Percentiles rank a stretch among this genome's conserved stretches.
phyloP scores from a whole-genome alignment of 208 protist genomes.

The Trypanosoma caninum region DNA sequence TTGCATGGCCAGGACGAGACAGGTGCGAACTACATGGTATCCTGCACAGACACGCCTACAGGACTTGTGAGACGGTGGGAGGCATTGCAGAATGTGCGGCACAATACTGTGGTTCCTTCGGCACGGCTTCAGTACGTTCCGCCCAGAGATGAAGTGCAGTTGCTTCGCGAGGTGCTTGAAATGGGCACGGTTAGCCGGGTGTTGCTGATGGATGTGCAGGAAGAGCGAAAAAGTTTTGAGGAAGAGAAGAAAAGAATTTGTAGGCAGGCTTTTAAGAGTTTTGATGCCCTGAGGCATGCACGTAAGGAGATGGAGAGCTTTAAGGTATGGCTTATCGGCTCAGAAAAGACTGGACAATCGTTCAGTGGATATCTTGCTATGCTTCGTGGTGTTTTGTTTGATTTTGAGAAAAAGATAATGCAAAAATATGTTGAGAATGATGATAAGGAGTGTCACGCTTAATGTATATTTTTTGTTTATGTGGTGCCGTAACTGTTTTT shows the following conservation, averaged over 20 bases:
- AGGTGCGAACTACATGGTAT: neutral
- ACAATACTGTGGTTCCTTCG: conserved; percentile 27
- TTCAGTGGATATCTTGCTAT: conserved; percentile 38
- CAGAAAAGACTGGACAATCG: conserved; percentile 30
- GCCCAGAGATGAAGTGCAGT: conserved; percentile 50
- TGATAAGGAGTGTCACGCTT: neutral
- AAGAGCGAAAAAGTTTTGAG: conserved; percentile 31
- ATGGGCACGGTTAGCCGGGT: conserved; percentile 66
- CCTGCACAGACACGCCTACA: neutral
- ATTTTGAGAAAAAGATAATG: neutral
- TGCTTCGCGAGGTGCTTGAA: conserved; percentile 68
- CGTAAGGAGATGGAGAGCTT: conserved; percentile 33
- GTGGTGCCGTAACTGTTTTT: neutral
- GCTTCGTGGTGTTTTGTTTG: conserved; percentile 11
- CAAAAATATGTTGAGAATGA: neutral
- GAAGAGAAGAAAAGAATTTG: conserved; percentile 16
- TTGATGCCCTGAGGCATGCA: conserved; percentile 24
- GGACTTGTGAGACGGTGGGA: conserved; percentile 45
- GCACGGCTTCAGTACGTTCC: conserved; percentile 58
- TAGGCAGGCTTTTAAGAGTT: conserved; percentile 20
- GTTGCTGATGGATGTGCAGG: conserved; percentile 52
- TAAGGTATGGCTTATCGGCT: conserved; percentile 29
- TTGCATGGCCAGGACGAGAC: neutral
- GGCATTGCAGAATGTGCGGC: conserved; percentile 29
- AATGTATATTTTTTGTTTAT: neutral